These are phyloP conservation scores for Exophiala mesophila DNA, from an alignment of 2,329 filamentous ascomycete species.

Conservation along the genomic window DNA sequence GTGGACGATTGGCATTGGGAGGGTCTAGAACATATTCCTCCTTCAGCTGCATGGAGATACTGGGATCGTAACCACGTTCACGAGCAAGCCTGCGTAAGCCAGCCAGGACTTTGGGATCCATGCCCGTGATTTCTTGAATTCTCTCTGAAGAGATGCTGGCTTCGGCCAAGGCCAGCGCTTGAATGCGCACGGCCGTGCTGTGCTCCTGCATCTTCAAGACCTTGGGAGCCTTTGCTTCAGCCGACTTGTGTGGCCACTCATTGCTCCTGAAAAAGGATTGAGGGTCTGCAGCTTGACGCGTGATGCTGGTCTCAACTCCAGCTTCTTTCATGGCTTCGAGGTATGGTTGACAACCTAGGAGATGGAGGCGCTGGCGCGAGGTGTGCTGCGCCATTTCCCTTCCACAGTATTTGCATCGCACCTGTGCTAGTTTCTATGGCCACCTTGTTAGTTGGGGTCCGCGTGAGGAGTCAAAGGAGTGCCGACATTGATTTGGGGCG, in stretches of 20 bases:
- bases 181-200: slow-evolving; percentile 25
- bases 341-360: slow-evolving; percentile 26
- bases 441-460: too few species aligned
- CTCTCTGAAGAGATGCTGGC: slow-evolving; percentile 26
- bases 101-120: slow-evolving; percentile 26
- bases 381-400: slow-evolving; percentile 29
- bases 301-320: slow-evolving; percentile 27
- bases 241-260: slow-evolving; percentile 19
- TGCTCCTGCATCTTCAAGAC: slow-evolving; percentile 27
- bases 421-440: slow-evolving; percentile 27
- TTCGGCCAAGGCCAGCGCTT: slow-evolving; percentile 26
- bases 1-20: slow-evolving; percentile 24
- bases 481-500: slow-evolving; percentile 20
- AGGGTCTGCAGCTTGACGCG: slow-evolving; percentile 27
- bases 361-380: slow-evolving; percentile 28
- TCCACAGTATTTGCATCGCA: slow-evolving; percentile 29
- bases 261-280: slow-evolving; percentile 23
- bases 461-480: too few species aligned
- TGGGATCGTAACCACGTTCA: slow-evolving; percentile 27
- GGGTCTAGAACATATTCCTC: slow-evolving; percentile 28
- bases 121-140: slow-evolving; percentile 28
- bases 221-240: slow-evolving; percentile 25
- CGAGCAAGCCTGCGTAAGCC: slow-evolving; percentile 25
- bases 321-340: slow-evolving; percentile 27
- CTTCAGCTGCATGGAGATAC: slow-evolving; percentile 27